Evolutionary conservation across 495 filamentous ascomycete species (phyloP).

Genomic region (Penicillium odoratum): DNA sequence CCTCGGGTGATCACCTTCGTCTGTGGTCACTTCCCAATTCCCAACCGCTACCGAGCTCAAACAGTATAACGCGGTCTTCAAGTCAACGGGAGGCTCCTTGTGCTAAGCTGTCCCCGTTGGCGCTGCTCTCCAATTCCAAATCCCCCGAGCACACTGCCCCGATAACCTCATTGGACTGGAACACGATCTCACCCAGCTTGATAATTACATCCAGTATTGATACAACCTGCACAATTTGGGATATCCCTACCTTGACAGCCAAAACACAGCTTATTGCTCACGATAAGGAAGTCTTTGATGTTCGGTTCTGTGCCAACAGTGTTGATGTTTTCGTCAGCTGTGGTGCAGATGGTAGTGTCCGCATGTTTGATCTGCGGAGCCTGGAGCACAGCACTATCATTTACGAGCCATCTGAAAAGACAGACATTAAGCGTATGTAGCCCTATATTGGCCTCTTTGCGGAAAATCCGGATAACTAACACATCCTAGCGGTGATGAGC

Average conservation of each 20-base stretch:
- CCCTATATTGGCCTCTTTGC: neutral
- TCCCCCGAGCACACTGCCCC: slow-evolving; percentile 97
- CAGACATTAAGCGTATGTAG: slow-evolving; percentile 68
- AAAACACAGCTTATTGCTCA: slow-evolving; percentile 99
- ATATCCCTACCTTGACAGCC: slow-evolving; percentile 95
- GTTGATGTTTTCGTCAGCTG: slow-evolving; percentile 97
- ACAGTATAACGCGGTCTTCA: slow-evolving; percentile 70
- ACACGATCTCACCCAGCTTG: slow-evolving; percentile 88
- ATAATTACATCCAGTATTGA: slow-evolving; percentile 99
- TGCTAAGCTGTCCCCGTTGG: slow-evolving; percentile 90
- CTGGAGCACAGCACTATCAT: slow-evolving; percentile 99
- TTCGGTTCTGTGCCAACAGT: slow-evolving; percentile 94
- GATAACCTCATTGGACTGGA: slow-evolving; percentile 96
- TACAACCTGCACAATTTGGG: slow-evolving; percentile 99
- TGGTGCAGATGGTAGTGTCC: slow-evolving; percentile 94
- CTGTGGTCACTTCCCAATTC: slow-evolving; percentile 83
- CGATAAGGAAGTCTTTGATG: slow-evolving; percentile 98
- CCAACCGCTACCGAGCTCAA: slow-evolving; percentile 52
- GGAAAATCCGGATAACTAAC: slow-evolving; percentile 4
- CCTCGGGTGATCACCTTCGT: slow-evolving; percentile 92
- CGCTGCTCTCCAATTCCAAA: slow-evolving; percentile 94
- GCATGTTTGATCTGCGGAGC: slow-evolving; percentile 98
- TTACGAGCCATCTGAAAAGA: slow-evolving; percentile 91
- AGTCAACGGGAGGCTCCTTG: slow-evolving; percentile 63
- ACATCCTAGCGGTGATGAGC: slow-evolving; percentile 37